Base-by-base conservation (phyloP, 2,329 filamentous ascomycete species). In the Curvularia lunata region DNA sequence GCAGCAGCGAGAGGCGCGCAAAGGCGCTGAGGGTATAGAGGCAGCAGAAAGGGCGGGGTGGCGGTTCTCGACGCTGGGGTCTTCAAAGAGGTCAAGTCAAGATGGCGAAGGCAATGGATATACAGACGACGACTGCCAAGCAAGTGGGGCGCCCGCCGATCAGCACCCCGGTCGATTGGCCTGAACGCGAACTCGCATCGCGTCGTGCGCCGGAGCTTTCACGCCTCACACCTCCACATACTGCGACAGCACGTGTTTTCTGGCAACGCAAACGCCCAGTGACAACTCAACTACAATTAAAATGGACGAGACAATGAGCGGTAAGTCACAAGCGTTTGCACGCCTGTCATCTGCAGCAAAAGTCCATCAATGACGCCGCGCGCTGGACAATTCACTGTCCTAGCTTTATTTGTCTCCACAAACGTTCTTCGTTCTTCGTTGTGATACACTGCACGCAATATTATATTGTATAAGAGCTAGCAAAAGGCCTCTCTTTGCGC, bases 221-320 rank as follows among this genome's bases (percentile, higher is more conserved):
- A 56, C 51, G 47, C 52, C 28, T 52, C 34, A 38, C 28, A 47
- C 57, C 23, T 30, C 23, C 25, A 46, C 49, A 32, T 37, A 54
- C 32, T 43, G n/a, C 34, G 25, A 32, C 38, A 34, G 46, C 21
- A 28, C 32, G 21, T 18, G 32, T 38, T 8, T 37, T 37, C 27
- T 16, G 21, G 52, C 43, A 19, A 28, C 40, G n/a, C 7, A 9
- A 21, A 19, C 37, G 12, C 19, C 34, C 30, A 25, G 13, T 21
- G 2, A 54, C 30, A 6, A 45, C 6, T 25, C 16, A 16, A 25
- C 10, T 27, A 47, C 41, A 28, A 6, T 48, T 37, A 61, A 48
- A 42, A 78, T 78, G 75, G 75, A 77, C 57, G 75, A 77, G 32
- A 69, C 60, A 13, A 78, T 78, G 75, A 76, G 70, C 48, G 75